These are phyloP conservation scores for Neopestalotiopsis clavispora DNA, from an alignment of 2,329 filamentous ascomycete species.

Conservation along the genomic window DNA sequence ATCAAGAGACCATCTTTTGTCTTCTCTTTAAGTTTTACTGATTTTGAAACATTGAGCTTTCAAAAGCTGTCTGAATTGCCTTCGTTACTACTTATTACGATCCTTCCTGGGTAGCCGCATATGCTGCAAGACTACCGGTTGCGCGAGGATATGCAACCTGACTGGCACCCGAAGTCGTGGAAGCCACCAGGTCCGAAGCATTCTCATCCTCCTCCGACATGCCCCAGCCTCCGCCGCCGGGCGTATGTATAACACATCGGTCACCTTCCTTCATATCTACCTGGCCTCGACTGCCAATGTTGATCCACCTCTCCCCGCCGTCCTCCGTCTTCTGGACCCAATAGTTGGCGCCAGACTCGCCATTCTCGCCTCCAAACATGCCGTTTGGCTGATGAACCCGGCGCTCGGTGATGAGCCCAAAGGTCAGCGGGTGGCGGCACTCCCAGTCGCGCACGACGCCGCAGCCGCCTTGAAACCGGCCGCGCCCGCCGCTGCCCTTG, in stretches of 20 bases:
- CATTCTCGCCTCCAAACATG: constrained; percentile 71
- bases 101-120: constrained; percentile 5
- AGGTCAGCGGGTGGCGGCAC: constrained; percentile 71
- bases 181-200: neutral
- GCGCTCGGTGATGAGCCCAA: constrained; percentile 72
- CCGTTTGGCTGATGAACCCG: constrained; percentile 75
- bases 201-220: neutral
- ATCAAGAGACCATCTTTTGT: too few relatives aligned
- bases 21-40: too few relatives aligned
- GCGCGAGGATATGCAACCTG: neutral
- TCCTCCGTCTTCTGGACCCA: constrained; percentile 55
- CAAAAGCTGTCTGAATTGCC: too few relatives aligned
- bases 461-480: constrained; percentile 67
- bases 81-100: neutral
- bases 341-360: constrained; percentile 69
- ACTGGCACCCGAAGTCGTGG: neutral
- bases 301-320: constrained; percentile 21
- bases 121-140: neutral
- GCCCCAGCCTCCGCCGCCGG: constrained; percentile 3
- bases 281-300: constrained; percentile 20
- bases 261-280: constrained; percentile 23
- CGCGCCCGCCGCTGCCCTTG: constrained; percentile 59
- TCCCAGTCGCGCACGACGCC: constrained; percentile 75
- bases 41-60: neutral
- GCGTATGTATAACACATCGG: constrained; percentile 22